A percentile compares a stretch with the other conserved stretches of the same genome.
Evolutionary conservation across 495 filamentous ascomycete genomes (phyloP).

Genomic region (Geopyxis carbonaria): DNA sequence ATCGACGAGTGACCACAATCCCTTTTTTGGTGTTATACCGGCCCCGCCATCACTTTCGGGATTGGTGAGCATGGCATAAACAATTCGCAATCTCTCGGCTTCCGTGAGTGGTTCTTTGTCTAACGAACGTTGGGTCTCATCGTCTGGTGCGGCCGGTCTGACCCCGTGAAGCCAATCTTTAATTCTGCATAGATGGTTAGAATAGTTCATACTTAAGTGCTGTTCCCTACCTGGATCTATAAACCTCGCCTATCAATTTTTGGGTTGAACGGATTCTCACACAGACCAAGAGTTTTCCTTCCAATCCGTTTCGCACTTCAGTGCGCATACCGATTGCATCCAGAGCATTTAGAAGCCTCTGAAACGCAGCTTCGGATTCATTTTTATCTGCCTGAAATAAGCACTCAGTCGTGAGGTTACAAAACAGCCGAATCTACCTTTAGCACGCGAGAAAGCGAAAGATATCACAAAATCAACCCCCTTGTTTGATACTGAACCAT

Average conservation of each 20-base stretch:
- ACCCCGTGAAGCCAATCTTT: constrained; percentile 95
- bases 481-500: no score
- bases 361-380: constrained; percentile 53
- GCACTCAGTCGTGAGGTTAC: background rate
- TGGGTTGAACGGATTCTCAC: constrained; percentile 52
- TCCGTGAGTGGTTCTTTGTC: constrained; percentile 57
- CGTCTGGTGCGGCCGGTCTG: constrained; percentile 57
- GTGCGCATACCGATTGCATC: constrained; percentile 59
- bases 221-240: constrained; percentile 42
- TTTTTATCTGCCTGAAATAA: constrained; percentile 36
- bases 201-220: background rate
- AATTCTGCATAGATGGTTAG: constrained; percentile 36
- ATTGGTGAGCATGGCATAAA: constrained; percentile 74
- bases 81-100: constrained; percentile 71
- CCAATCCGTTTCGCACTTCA: constrained; percentile 68
- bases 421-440: background rate
- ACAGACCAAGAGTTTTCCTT: constrained; percentile 66
- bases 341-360: constrained; percentile 54
- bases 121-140: constrained; percentile 46
- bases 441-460: constrained; percentile 41
- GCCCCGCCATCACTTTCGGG: constrained; percentile 70
- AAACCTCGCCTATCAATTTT: constrained; percentile 45
- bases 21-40: constrained; percentile 65
- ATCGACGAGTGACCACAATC: constrained; percentile 71
- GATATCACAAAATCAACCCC: constrained; percentile 87